Percentiles rank a stretch among this genome's conserved stretches.
These are phyloP conservation scores for Stereocaulon alpinum DNA, from an alignment of 495 filamentous ascomycete genomes.

Conservation along the genomic window DNA sequence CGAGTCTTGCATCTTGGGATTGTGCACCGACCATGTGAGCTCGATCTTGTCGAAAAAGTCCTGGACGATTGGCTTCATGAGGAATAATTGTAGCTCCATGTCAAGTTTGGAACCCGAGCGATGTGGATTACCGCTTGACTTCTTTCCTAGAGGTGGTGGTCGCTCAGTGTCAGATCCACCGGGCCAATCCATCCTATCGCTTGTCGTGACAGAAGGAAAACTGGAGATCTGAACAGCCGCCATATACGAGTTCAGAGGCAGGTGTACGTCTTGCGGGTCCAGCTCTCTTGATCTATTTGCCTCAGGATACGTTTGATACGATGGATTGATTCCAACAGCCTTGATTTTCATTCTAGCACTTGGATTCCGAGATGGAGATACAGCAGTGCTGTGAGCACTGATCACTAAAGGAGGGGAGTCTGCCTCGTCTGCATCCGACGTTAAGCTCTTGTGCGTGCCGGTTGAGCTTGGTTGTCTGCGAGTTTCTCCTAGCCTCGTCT, in stretches of 20 bases:
- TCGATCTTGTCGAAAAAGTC: slow-evolving; percentile 12
- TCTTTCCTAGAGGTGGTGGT: neutral
- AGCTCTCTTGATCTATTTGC: neutral
- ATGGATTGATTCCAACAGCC: too few species aligned
- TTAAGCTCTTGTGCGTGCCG: too few species aligned
- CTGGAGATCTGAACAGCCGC: neutral
- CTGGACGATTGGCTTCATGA: slow-evolving; percentile 5
- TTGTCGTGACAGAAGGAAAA: neutral
- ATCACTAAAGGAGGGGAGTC: neutral
- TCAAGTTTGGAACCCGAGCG: neutral
- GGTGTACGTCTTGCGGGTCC: neutral
- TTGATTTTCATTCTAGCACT: too few species aligned
- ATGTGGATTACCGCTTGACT: neutral
- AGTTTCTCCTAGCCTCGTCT: too few species aligned
- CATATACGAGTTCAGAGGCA: neutral
- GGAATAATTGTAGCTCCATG: neutral
- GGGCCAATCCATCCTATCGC: neutral
- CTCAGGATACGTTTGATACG: neutral
- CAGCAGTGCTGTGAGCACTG: neutral
- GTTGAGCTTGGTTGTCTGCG: too few species aligned
- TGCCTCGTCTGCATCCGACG: too few species aligned
- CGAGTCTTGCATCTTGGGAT: neutral
- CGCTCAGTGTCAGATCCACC: neutral
- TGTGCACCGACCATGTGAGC: slow-evolving; percentile 9
- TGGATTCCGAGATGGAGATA: too few species aligned